Conservation (phyloP, 176 grass and related monocot species). For the Microstegium vimineum region DNA sequence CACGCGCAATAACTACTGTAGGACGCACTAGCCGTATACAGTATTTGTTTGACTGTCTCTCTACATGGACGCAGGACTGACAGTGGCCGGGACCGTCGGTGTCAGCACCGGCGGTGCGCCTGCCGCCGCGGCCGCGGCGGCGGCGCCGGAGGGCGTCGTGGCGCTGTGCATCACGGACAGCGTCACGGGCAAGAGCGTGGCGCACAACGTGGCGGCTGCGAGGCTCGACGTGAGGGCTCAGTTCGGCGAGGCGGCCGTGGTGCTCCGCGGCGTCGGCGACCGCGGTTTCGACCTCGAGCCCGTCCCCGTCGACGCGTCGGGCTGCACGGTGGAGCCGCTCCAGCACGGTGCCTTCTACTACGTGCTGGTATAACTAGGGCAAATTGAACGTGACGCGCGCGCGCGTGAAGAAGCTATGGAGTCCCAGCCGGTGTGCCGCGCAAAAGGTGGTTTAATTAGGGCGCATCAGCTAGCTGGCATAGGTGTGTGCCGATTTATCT, state of each 20-base stretch:
- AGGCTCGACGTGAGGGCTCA: slow-evolving; percentile 31
- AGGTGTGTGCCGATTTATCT: not conserved
- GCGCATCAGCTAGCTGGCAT: not conserved
- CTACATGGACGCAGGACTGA: slow-evolving; percentile 12
- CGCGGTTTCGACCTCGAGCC: slow-evolving; percentile 5
- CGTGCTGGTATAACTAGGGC: slow-evolving; percentile 13
- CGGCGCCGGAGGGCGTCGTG: not conserved
- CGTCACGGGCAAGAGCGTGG: slow-evolving; percentile 18
- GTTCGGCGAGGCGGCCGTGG: slow-evolving; percentile 40
- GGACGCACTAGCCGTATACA: slow-evolving; percentile 1
- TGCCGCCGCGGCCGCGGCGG: not conserved
- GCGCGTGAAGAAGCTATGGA: not conserved
- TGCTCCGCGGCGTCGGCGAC: slow-evolving; percentile 24
- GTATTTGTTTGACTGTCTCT: slow-evolving; percentile 32
- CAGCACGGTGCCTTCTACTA: slow-evolving; percentile 49
- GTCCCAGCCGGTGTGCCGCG: not conserved
- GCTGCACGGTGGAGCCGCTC: slow-evolving; percentile 55
- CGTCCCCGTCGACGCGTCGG: slow-evolving; percentile 42
- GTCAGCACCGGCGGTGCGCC: not conserved
- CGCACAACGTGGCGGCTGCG: slow-evolving; percentile 18
- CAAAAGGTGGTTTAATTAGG: not conserved
- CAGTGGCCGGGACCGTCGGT: not conserved
- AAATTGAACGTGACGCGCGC: no score
- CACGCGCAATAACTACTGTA: slow-evolving; percentile 16
- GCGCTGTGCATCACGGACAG: slow-evolving; percentile 33